phyloP scores from a whole-genome alignment of 169 alveolate species.

The Plasmodium knowlesi region DNA sequence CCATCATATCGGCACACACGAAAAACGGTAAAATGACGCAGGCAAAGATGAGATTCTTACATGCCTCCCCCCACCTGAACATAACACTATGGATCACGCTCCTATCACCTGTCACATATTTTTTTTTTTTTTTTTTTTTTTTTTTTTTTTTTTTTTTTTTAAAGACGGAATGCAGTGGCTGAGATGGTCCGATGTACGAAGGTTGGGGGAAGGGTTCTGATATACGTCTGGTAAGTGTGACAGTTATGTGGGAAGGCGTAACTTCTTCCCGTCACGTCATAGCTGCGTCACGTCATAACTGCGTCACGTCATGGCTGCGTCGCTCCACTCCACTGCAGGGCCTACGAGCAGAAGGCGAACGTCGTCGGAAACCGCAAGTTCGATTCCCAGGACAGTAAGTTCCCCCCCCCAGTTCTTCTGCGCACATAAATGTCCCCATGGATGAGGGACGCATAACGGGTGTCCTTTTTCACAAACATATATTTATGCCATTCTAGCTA shows the following conservation, averaged over 20 bases:
- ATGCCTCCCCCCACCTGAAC: background rate
- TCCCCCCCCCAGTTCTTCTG: background rate
- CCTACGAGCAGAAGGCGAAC: conserved; percentile 80
- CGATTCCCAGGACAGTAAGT: conserved; percentile 88
- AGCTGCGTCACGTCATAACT: background rate
- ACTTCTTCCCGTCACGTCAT: background rate
- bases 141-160: background rate
- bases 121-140: background rate
- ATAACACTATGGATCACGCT: background rate
- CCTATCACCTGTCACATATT: background rate
- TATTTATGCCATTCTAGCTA: background rate
- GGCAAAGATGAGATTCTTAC: background rate
- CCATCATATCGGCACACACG: conserved; percentile 93
- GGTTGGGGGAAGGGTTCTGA: conserved; percentile 87
- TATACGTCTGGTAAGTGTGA: conserved; percentile 91
- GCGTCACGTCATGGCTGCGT: background rate
- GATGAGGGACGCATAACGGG: background rate
- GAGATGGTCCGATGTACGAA: conserved; percentile 90
- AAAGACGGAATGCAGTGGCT: conserved; percentile 22
- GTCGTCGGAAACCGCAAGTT: conserved; percentile 88
- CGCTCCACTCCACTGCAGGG: conserved; percentile 80
- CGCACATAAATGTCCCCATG: background rate
- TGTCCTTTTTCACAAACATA: background rate
- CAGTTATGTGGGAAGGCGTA: background rate
- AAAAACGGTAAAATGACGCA: conserved; percentile 81